These are phyloP conservation scores for Backusella psychrophila DNA, from an alignment of 192 early-diverging fungal genomes.

Conservation along the genomic window DNA sequence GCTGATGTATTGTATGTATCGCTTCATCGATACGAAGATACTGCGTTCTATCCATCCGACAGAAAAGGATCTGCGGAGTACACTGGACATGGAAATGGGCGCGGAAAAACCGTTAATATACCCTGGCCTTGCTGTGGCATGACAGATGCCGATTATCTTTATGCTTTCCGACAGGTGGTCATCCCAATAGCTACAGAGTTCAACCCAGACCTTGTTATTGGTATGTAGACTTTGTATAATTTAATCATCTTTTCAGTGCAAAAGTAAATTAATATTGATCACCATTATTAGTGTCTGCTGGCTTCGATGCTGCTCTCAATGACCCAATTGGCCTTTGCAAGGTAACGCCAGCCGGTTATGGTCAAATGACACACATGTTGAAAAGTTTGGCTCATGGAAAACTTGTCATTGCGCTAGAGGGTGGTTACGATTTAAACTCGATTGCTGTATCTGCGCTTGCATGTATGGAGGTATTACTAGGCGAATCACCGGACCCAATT, in stretches of 20 bases:
- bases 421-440: constrained; percentile 83
- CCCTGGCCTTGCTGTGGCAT: constrained; percentile 77
- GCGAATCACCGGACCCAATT: constrained; percentile 49
- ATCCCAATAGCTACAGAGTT: constrained; percentile 87
- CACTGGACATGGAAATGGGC: constrained; percentile 55
- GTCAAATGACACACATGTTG: constrained; percentile 85
- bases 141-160: constrained; percentile 85
- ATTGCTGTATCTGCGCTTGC: constrained; percentile 73
- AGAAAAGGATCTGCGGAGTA: constrained; percentile 50
- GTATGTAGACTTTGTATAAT: constrained; percentile 22
- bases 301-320: constrained; percentile 86
- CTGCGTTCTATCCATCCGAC: constrained; percentile 74
- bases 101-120: constrained; percentile 82
- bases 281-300: constrained; percentile 64
- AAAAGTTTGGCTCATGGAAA: constrained; percentile 66
- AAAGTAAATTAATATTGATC: not conserved
- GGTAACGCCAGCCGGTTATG: constrained; percentile 80
- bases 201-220: constrained; percentile 74
- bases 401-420: constrained; percentile 79
- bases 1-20: constrained; percentile 82
- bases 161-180: constrained; percentile 75
- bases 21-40: constrained; percentile 82
- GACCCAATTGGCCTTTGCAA: constrained; percentile 84
- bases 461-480: constrained; percentile 72
- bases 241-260: not conserved